A percentile compares a stretch with the other conserved stretches of the same genome.
phyloP scores from a whole-genome alignment of 2,329 filamentous ascomycete species.

The Talaromyces sp. region DNA sequence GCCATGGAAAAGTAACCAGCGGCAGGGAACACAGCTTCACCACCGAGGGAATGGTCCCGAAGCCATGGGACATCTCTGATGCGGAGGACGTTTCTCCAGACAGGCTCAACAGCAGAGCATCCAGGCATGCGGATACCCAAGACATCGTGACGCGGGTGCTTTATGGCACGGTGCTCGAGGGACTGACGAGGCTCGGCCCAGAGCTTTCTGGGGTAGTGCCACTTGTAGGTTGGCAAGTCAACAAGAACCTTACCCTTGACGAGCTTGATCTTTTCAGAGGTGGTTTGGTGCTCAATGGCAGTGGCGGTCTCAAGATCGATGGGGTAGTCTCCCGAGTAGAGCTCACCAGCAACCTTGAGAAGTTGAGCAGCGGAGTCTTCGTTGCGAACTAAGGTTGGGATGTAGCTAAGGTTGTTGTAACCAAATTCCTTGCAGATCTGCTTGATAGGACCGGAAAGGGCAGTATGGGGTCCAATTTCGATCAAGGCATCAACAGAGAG shows the following conservation, averaged over 20 bases:
- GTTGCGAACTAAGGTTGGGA: conserved; percentile 13
- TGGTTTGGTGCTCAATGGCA: not conserved
- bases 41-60: conserved; percentile 14
- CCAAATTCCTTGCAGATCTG: conserved; percentile 14
- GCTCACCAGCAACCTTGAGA: conserved; percentile 5
- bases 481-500: not conserved
- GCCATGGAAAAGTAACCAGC: conserved; percentile 7
- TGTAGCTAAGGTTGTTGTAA: not conserved
- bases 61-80: conserved; percentile 7
- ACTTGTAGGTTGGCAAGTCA: conserved; percentile 10
- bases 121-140: conserved; percentile 3
- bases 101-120: not conserved
- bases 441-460: conserved; percentile 17
- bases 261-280: not conserved
- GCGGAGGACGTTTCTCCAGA: conserved; percentile 10
- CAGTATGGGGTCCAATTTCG: conserved; percentile 20
- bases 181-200: conserved; percentile 7
- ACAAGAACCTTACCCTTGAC: not conserved
- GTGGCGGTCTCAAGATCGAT: conserved; percentile 7
- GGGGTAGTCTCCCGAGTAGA: conserved; percentile 5
- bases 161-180: not conserved
- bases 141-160: conserved; percentile 2
- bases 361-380: conserved; percentile 1
- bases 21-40: conserved; percentile 6
- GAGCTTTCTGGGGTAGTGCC: conserved; percentile 4